Conservation (phyloP, 2,329 filamentous ascomycete genomes). For the Fusarium pininemorale region DNA sequence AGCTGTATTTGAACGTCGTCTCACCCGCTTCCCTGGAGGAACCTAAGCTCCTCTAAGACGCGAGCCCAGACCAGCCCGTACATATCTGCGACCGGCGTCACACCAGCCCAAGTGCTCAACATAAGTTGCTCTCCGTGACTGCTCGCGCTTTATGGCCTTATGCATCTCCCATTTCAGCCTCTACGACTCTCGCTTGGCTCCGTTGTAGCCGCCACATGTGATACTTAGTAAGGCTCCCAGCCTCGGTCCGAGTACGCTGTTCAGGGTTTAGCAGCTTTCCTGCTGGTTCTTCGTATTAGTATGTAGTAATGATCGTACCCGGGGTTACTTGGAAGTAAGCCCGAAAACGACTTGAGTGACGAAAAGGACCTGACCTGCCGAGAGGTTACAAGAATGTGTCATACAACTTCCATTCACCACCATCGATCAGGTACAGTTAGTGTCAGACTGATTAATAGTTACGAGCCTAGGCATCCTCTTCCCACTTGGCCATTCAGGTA, state of each 20-base stretch:
- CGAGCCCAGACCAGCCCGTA: neutral
- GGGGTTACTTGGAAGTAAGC: accelerated
- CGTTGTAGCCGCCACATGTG: accelerated
- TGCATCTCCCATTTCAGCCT: neutral
- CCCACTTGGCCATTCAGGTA: too few species aligned
- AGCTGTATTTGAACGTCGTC: accelerated
- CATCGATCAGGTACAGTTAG: too few species aligned
- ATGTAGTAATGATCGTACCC: accelerated
- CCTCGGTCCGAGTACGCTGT: neutral
- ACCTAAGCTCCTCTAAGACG: neutral
- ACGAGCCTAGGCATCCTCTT: too few species aligned
- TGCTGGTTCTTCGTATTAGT: accelerated
- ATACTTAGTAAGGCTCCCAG: accelerated
- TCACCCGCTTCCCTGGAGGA: neutral
- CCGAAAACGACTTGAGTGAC: neutral
- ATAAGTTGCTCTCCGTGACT: neutral
- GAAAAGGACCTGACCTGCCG: neutral
- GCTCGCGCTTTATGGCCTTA: accelerated
- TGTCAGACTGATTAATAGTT: too few species aligned
- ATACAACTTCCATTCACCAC: too few species aligned
- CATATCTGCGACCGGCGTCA: accelerated
- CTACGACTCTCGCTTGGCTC: neutral
- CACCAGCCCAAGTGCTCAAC: neutral
- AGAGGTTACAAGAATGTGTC: too few species aligned
- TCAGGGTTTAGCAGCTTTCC: accelerated